Evolutionary conservation across 345 rosid species (phyloP).

Genomic region (Gossypium raimondii): DNA sequence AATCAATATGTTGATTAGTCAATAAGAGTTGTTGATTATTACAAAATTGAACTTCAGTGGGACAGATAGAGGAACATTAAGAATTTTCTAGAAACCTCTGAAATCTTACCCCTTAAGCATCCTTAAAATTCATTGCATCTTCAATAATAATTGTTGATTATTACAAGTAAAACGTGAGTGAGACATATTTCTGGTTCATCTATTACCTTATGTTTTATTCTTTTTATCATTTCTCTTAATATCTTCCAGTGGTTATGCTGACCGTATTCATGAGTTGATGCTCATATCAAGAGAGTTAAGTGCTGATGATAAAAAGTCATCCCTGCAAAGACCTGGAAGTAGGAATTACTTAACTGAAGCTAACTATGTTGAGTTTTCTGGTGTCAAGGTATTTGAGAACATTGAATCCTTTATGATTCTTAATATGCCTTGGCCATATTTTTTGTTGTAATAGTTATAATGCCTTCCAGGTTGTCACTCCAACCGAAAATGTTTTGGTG

Average conservation of each 20-base stretch:
- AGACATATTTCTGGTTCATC: not conserved
- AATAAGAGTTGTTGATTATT: not conserved
- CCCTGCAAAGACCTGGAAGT: slow-evolving; percentile 64
- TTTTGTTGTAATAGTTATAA: slow-evolving; percentile 18
- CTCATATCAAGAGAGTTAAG: slow-evolving; percentile 82
- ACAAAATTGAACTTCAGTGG: not conserved
- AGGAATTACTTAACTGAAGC: slow-evolving; percentile 82
- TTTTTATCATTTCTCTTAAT: slow-evolving; percentile 18
- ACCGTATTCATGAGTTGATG: slow-evolving; percentile 88
- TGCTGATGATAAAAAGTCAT: slow-evolving; percentile 44
- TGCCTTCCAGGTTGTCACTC: slow-evolving; percentile 85
- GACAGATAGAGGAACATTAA: not conserved
- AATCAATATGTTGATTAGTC: not conserved
- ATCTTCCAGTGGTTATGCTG: slow-evolving; percentile 85
- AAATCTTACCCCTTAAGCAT: not conserved
- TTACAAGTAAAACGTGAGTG: not conserved
- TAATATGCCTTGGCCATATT: not conserved
- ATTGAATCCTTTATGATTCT: not conserved
- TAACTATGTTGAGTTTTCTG: slow-evolving; percentile 82
- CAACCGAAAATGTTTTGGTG: slow-evolving; percentile 88
- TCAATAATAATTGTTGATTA: not conserved
- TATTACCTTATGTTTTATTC: slow-evolving; percentile 2
- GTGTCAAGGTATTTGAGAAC: slow-evolving; percentile 71
- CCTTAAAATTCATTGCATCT: not conserved
- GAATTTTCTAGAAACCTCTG: not conserved